Conservation (phyloP, 1,284 basidiomycete genomes). For the Grifola frondosa region DNA sequence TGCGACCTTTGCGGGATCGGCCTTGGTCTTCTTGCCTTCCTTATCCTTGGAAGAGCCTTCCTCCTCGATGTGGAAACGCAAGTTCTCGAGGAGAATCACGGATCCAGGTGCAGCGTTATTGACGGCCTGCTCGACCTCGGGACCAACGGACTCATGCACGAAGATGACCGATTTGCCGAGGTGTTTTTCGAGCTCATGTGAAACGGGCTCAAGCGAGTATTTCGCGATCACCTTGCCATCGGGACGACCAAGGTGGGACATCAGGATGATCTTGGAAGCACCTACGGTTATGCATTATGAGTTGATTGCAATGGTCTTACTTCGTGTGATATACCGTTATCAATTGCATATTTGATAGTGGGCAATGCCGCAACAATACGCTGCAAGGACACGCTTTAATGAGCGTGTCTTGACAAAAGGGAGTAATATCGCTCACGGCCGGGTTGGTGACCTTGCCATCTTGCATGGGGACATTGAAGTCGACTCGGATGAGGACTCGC, state of each 20-base stretch:
- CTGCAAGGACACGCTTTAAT: conserved; percentile 40
- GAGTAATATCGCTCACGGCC: conserved; percentile 59
- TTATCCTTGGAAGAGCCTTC: conserved; percentile 94
- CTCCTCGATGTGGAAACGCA: conserved; percentile 98
- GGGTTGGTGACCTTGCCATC: conserved; percentile 94
- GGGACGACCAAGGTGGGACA: conserved; percentile 98
- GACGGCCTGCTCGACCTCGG: conserved; percentile 81
- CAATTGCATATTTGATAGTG: conserved; percentile 93
- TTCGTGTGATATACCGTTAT: conserved; percentile 67
- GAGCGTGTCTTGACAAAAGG: conserved; percentile 6
- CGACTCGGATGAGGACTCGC: conserved; percentile 94
- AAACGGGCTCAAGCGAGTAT: conserved; percentile 91
- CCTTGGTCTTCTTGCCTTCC: conserved; percentile 91
- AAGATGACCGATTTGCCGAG: conserved; percentile 78
- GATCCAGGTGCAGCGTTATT: conserved; percentile 71
- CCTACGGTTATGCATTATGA: too few species aligned
- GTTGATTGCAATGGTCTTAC: too few species aligned
- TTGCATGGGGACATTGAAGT: conserved; percentile 97
- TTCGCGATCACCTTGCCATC: conserved; percentile 90
- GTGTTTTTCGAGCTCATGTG: conserved; percentile 70
- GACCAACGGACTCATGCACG: conserved; percentile 84
- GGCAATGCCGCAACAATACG: conserved; percentile 96
- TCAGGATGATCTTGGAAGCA: conserved; percentile 85
- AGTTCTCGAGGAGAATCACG: conserved; percentile 93
- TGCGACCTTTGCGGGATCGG: conserved; percentile 79